Evolutionary conservation across 768 basidiomycete genomes (phyloP), one percentile per base, ranked within the genome.

Genomic region (Sutorius australiensis): DNA sequence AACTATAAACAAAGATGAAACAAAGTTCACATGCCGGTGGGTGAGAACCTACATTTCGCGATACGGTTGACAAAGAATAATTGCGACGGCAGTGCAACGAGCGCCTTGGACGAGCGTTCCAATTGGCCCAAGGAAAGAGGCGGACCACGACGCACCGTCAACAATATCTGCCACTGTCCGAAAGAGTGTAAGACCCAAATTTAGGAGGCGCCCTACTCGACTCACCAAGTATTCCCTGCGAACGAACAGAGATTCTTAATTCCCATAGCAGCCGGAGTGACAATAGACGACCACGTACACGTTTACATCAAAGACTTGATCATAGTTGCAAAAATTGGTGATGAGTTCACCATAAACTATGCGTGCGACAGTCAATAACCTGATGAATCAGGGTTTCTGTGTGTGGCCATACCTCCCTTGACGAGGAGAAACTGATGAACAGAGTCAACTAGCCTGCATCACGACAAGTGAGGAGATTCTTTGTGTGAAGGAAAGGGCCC

Each of bases 31-130:
- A 48, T 27, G 42, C 6, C 12, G 21, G 38, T 42, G 46, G 28
- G 24, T 9, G 21, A 9, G 36, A 51, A 51, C 61, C 30, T 43
- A 63, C 61, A 61, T 39, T 53, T 63, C 19, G 51, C 46, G 28
- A 61, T 61, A 3, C 61, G 61, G 30, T 56, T 43, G 19, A 61
- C 37, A 30, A 61, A 61, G 45, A 61, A 61, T 9, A 61, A 31
- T 24, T 61, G 60, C 0, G 61, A 48, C 9, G 61, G 57, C 12
- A 63, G 48, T 31, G 61, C 57, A 13, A 60, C 57, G 13, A 63
- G 34, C 2, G 19, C 38, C 60, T 61, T 34, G 33, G n/a, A 0
- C 16, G 9, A 3, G 0, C 10, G 30, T 50, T 28, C 7, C 19
- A 19, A n/a, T n/a, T 7, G 38, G 24, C 10, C 24, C n/a, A 14